Evolutionary conservation across 306 rosid species (phyloP).

Genomic region (Vigna mungo): DNA sequence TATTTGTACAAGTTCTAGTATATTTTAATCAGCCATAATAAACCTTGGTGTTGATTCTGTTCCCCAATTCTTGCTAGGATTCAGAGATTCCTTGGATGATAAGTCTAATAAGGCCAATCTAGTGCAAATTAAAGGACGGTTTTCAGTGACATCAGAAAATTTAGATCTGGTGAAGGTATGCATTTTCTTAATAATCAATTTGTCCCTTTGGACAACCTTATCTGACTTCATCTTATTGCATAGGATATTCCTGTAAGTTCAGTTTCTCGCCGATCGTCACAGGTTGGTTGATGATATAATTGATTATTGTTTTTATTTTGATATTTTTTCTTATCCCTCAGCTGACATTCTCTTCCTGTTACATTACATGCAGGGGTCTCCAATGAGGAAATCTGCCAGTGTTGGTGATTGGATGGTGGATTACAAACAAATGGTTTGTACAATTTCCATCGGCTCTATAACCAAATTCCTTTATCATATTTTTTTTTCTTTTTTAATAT

Average conservation of each 20-base stretch:
- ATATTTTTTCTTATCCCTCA: constrained; percentile 29
- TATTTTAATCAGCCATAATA: constrained; percentile 19
- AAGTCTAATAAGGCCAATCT: constrained; percentile 91
- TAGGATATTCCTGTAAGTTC: constrained; percentile 96
- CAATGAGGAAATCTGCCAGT: constrained; percentile 92
- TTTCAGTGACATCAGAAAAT: constrained; percentile 97
- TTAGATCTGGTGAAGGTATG: constrained; percentile 95
- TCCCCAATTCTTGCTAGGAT: constrained; percentile 62
- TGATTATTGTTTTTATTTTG: constrained; percentile 17
- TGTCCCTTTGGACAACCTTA: constrained; percentile 29
- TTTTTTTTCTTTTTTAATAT: constrained; percentile 29
- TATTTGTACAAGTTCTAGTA: constrained; percentile 34
- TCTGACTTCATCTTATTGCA: constrained; percentile 60
- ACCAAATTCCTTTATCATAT: constrained; percentile 2
- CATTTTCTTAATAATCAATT: constrained; percentile 17
- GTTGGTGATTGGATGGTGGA: constrained; percentile 96
- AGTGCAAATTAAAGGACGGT: constrained; percentile 96
- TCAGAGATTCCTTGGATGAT: constrained; percentile 92
- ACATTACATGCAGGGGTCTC: constrained; percentile 68
- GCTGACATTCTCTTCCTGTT: constrained; percentile 47
- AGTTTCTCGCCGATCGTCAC: constrained; percentile 82
- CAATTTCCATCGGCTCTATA: constrained; percentile 20
- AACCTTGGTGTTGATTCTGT: constrained; percentile 43
- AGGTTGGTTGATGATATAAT: constrained; percentile 66
- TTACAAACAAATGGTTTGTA: constrained; percentile 76